Percentiles rank a stretch among this genome's conserved stretches.
Evolutionary conservation across 805 yeast species (phyloP).

Genomic region (Priceomyces carsonii): DNA sequence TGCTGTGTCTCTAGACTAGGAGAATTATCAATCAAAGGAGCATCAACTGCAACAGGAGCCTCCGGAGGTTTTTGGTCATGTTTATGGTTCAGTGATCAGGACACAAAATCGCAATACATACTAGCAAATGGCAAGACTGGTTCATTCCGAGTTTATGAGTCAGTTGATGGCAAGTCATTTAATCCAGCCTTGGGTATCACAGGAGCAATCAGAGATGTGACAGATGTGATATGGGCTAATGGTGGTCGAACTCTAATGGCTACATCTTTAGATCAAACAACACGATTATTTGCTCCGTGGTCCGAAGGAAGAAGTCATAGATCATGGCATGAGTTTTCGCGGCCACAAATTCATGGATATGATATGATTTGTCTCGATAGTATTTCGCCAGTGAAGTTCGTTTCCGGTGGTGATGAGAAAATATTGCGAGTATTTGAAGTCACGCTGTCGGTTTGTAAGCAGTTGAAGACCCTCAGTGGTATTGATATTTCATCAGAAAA

Average conservation of each 20-base stretch:
- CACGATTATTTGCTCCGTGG: conserved; percentile 79
- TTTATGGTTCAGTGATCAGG: conserved; percentile 59
- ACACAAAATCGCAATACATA: conserved; percentile 41
- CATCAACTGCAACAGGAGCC: conserved; percentile 97
- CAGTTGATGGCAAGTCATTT: conserved; percentile 35
- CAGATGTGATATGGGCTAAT: conserved; percentile 76
- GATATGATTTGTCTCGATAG: conserved; percentile 85
- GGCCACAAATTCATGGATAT: conserved; percentile 98
- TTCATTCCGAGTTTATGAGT: conserved; percentile 77
- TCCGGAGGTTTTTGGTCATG: conserved; percentile 66
- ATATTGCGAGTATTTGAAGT: conserved; percentile 84
- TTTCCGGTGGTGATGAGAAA: conserved; percentile 96
- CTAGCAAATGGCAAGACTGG: conserved; percentile 91
- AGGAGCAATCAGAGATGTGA: conserved; percentile 74
- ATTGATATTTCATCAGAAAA: conserved; percentile 30
- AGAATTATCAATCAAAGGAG: conserved; percentile 92
- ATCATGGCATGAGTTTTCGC: conserved; percentile 88
- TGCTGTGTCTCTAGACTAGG: conserved; percentile 78
- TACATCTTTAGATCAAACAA: conserved; percentile 92
- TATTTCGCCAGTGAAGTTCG: conserved; percentile 61
- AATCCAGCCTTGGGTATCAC: conserved; percentile 59
- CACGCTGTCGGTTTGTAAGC: conserved; percentile 72
- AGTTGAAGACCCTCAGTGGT: conserved; percentile 57
- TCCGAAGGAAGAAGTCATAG: conserved; percentile 19
- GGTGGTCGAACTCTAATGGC: conserved; percentile 67